Base-by-base conservation (phyloP, 2,329 filamentous ascomycete genomes). In the Harringtonia aguacate region DNA sequence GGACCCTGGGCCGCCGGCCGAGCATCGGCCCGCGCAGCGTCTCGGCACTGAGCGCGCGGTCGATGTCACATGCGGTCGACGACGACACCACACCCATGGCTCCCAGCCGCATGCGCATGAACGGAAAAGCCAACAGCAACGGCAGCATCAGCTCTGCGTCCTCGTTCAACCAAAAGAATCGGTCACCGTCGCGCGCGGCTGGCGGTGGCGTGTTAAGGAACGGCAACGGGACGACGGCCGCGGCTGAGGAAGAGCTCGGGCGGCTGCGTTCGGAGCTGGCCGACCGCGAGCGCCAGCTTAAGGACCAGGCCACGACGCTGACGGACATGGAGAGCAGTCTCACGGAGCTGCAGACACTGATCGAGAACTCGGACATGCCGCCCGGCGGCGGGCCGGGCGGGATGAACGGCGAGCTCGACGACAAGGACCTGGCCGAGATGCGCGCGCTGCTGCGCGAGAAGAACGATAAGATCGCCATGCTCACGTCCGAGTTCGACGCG, bases 401-500 rank as follows among this genome's bases (percentile, higher is more conserved):
- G 17, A 20, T 29, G 51, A 73, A 68, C 54, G 31, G 36, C 17
- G 29, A 31, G 53, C 52, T 75, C 21, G 79, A 81, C 46, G 84
- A 84, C 45, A 81, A 81, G 52, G 89, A 95, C 58, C 73, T 80
- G 3, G 61, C 75, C 6, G 84, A 94, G 58, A 70, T 98, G 46
- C 80, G 89, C 43, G 77, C 82, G n/a, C 65, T 94, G 54, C 66
- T 98, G 43, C 77, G 86, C 21, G 92, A 98, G 64, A 95, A 94
- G 73, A 95, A 95, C 56, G 92, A 98, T 46, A 95, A 89, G 68
- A 95, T 98, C 52, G 81, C 84, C 22, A 81, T 90, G 70, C 75
- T 98, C 53, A 97, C 89, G 1, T 79, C 86, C 9, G 92, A 98
- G 58, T 98, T 98, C 55, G 92, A 98, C 58, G 79, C 84, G 10